Evolutionary conservation across 306 rosid species (phyloP), one percentile per base, ranked within the genome.

Genomic region (Pterocarpus santalinus): DNA sequence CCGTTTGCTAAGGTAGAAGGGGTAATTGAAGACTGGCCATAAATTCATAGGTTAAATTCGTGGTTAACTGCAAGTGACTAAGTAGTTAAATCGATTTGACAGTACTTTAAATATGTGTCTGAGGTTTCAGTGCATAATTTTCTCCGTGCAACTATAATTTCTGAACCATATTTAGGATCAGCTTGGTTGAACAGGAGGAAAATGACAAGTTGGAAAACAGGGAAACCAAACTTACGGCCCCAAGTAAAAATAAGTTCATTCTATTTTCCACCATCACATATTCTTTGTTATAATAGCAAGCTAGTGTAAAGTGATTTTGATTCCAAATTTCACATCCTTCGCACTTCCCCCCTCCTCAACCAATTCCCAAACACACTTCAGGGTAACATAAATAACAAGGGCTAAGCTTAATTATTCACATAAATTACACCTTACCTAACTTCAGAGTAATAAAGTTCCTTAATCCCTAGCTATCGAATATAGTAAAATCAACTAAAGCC

Each of bases 261-360:
- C 8, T 22, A 22, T 22, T 22, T 22, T 22, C 28, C 28, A 22
- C 28, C 28, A 22, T 22, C 28, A 22, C 28, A 22, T 22, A 22
- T 22, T 22, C 28, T 22, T 22, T n/a, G 11, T 11, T 33, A 53
- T 16, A 71, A 10, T 66, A 74, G n/a, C 7, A 76, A 65, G 2
- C 60, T 34, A 34, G 72, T 16, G 22, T 39, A 22, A 77, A 32
- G 53, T 49, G 66, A 78, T 15, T 55, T 57, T 30, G 44, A 65
- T 53, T 36, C 30, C 35, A 17, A 74, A 74, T 39, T 73, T 36
- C 11, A 16, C 68, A 41, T 6, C 5, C 6, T 69, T 47, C 57
- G 0, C 16, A 17, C n/a, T 11, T 68, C 28, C 16, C n/a, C 58
- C 39, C 61, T 13, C 5, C 58, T 53, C 34, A 53, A 53, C 35